Percentiles rank a stretch among this genome's conserved stretches.
Conservation (phyloP, 1,284 basidiomycete genomes). For the Anthracocystis setariae region DNA sequence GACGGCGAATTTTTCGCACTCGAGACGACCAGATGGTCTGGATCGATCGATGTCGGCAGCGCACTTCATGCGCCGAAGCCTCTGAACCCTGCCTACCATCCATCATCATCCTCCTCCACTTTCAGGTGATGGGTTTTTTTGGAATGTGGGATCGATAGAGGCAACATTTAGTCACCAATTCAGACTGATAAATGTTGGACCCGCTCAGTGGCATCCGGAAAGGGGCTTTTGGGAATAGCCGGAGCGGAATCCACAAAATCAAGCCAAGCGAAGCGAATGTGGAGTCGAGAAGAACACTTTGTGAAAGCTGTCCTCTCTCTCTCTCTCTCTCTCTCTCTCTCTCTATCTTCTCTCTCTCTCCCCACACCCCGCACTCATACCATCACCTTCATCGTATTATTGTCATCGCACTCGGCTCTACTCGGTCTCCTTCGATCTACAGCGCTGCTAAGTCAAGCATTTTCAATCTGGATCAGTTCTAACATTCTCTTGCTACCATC, state of each 20-base stretch:
- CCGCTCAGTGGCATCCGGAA: no score
- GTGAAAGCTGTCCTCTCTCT: conserved; percentile 1
- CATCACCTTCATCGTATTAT: neutral
- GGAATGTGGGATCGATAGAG: neutral
- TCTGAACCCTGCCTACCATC: conserved; percentile 4
- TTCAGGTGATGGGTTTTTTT: neutral
- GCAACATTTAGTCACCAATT: no score
- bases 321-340: neutral
- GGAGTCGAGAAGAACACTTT: neutral
- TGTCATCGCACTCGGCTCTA: neutral
- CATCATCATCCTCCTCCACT: neutral
- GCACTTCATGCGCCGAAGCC: neutral
- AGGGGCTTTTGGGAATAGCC: neutral
- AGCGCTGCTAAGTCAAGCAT: neutral
- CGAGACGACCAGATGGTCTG: neutral
- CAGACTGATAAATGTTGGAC: no score
- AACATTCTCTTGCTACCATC: neutral
- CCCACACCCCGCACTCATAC: neutral
- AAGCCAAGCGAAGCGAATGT: conserved; percentile 4
- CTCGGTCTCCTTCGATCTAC: neutral
- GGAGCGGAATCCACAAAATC: neutral
- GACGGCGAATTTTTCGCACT: no score
- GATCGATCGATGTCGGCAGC: conserved; percentile 9
- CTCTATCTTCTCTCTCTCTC: neutral
- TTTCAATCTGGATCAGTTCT: neutral